Evolutionary conservation across 2,329 filamentous ascomycete species (phyloP), one percentile per base, ranked within the genome.

Genomic region (Cephalotrichum gorgonifer): DNA sequence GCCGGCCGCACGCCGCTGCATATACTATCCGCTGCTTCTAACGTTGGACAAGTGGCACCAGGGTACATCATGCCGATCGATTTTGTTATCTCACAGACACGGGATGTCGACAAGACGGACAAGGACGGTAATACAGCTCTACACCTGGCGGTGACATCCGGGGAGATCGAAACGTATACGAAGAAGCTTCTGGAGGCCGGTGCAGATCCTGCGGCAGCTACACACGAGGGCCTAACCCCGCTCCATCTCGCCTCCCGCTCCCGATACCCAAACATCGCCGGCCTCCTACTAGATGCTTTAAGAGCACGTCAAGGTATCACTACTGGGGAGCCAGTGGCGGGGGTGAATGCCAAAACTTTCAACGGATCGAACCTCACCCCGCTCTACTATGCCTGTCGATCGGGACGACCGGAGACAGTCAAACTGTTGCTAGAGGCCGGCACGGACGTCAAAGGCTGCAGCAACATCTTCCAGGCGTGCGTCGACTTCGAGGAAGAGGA

Each of bases 201-300:
- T 4, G 67, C 67, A 0, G 57, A 71, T 56, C 55, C 63, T 1
- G 52, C 46, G 1, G 51, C 55, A 1, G 23, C 44, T 0, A 69
- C 66, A 0, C 14, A 58, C 4, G 60, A 68, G 6, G 64, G 63
- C 0, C 54, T 64, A 41, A 70, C 61, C 4, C 55, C 63, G 5
- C 57, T 74, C 4, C 70, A 73, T 43, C 47, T 73, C 17, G 66
- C 68, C 2, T 58, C 64, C 3, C 58, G 60, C 14, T 51, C 54
- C 5, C 53, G 64, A 25, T 53, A 64, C 33, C 54, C 53, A 39
- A 69, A 70, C 20, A 56, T 60, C 2, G 53, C 70, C 1, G 64
- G 63, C 0, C 14, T 65, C 3, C 30, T 66, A 1, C 25, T 64
- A 2, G 52, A 50, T 3, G 52, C 41, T 22, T 41, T 50, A 7